Evolutionary conservation across 805 yeast species (phyloP), one percentile per base, ranked within the genome.

Genomic region (Hagleromyces aurorensis): DNA sequence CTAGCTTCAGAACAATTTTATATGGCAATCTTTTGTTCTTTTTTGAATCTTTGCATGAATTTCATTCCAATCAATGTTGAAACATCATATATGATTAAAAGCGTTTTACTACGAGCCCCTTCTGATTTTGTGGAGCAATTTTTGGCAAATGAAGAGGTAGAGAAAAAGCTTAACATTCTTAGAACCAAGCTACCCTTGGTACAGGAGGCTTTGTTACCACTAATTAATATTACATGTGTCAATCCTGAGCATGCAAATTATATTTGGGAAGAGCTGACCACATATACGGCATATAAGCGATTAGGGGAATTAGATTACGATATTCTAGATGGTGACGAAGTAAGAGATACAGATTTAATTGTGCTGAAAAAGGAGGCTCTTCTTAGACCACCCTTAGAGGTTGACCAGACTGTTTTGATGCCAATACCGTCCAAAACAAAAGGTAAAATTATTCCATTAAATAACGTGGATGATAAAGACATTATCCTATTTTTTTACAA

Each of bases 141-240:
- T 32, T 48, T 64, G 26, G 44, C 52, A 1, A 51, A 53, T 29
- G 50, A 50, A 17, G 44, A 50, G 29, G 57, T 60, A 18, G 58
- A 59, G 29, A 50, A 48, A 21, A 46, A 57, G 22, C 40, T 63
- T 3, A 38, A 44, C 5, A 19, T 84, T 16, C 58, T 83, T 1
- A 66, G 78, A 37, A 78, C 91, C 0, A 85, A 87, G 46, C 69
- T 83, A 37, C 97, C 97, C 0, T 48, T 67, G 2, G 46, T 58
- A n/a, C 36, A 49, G 6, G 62, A 67, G 19, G 57, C 74, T 2
- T 52, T 83, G 11, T 52, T 67, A 2, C 77, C 89, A 1, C 75
- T 77, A 34, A 54, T 85, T 21, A 66, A 72, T 31, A 43, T 84
- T 8, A 62, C 78, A 9, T 61, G 78, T 7, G 67, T 75, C 16